Conservation (phyloP, 1,139 yeast species). For the Hyphopichia buzzinii region DNA sequence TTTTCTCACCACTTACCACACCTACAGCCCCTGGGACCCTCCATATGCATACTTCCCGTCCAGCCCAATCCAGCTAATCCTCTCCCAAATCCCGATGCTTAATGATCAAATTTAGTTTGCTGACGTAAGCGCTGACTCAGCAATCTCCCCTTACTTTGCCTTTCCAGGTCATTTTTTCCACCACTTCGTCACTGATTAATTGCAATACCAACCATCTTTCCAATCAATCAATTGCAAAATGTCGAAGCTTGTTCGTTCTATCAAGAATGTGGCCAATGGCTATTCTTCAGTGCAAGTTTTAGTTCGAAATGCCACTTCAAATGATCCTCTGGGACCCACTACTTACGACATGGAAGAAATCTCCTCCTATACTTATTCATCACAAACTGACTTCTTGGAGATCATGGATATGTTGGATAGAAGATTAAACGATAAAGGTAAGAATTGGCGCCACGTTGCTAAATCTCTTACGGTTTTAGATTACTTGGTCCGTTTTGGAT, state of each 20-base stretch:
- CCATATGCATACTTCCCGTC: too few relatives aligned
- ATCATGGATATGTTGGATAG: slow-evolving; percentile 96
- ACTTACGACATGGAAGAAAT: slow-evolving; percentile 83
- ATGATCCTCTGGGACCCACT: slow-evolving; percentile 84
- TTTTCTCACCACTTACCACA: too few relatives aligned
- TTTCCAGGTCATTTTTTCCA: too few relatives aligned
- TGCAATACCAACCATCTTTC: too few relatives aligned
- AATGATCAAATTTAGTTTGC: too few relatives aligned
- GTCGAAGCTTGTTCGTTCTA: slow-evolving; percentile 82
- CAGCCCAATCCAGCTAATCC: too few relatives aligned
- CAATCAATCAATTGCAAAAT: too few relatives aligned
- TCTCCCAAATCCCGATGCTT: too few relatives aligned
- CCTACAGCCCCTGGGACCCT: too few relatives aligned
- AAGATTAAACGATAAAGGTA: slow-evolving; percentile 93
- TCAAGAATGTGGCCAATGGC: slow-evolving; percentile 92
- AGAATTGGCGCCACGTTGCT: slow-evolving; percentile 96
- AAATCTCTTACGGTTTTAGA: slow-evolving; percentile 87
- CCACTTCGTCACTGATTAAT: too few relatives aligned
- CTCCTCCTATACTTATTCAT: slow-evolving; percentile 69
- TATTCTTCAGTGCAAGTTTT: slow-evolving; percentile 82
- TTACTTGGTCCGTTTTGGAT: slow-evolving; percentile 81
- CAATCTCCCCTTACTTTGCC: too few relatives aligned
- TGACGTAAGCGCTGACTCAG: too few relatives aligned
- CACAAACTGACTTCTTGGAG: slow-evolving; percentile 75
- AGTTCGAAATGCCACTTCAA: slow-evolving; percentile 92